Evolutionary conservation across 2,329 filamentous ascomycete genomes (phyloP).

Genomic region (Ophiocordyceps sinensis): DNA sequence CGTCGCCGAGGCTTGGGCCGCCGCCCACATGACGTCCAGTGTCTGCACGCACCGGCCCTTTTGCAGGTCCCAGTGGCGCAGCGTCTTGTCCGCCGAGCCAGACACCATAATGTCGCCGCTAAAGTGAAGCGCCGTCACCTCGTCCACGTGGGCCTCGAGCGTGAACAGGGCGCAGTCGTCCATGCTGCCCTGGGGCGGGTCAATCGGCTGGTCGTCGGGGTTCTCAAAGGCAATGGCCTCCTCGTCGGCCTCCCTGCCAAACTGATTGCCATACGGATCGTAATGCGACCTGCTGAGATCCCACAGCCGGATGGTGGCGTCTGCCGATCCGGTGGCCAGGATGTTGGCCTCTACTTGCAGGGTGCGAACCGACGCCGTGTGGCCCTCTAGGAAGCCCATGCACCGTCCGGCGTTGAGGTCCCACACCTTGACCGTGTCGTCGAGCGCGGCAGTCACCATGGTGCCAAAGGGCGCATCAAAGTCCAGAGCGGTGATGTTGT

Average conservation of each 20-base stretch:
- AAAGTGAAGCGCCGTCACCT: constrained; percentile 90
- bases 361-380: constrained; percentile 83
- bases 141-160: constrained; percentile 79
- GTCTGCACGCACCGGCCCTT: constrained; percentile 97
- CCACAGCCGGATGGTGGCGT: constrained; percentile 90
- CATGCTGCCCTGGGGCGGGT: constrained; percentile 66
- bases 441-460: constrained; percentile 79
- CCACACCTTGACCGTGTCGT: constrained; percentile 93
- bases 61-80: constrained; percentile 93
- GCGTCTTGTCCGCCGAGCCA: constrained; percentile 90
- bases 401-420: constrained; percentile 88
- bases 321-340: constrained; percentile 84
- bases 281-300: constrained; percentile 83
- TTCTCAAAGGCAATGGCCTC: constrained; percentile 62
- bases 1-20: constrained; percentile 70
- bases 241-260: constrained; percentile 45
- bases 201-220: constrained; percentile 50
- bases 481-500: constrained; percentile 78
- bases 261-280: constrained; percentile 50
- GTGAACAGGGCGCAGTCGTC: constrained; percentile 80
- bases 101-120: constrained; percentile 81
- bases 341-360: constrained; percentile 94
- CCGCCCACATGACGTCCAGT: constrained; percentile 93
- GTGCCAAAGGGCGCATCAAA: constrained; percentile 97
- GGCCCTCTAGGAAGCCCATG: constrained; percentile 82